These are phyloP conservation scores for Aspergillus fumigatiaffinis DNA, from an alignment of 2,329 filamentous ascomycete species.

Conservation along the genomic window DNA sequence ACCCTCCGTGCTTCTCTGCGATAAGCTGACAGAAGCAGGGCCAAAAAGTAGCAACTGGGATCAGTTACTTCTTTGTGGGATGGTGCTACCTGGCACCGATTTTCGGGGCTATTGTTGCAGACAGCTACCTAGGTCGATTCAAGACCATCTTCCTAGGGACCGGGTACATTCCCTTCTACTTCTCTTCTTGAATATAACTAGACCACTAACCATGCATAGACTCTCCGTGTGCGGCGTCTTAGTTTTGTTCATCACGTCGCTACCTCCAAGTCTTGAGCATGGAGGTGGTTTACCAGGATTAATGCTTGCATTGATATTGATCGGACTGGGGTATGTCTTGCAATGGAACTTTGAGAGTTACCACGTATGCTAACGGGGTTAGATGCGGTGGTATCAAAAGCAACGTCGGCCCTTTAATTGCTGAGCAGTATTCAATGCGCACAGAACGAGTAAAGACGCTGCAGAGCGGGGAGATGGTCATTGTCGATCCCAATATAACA, in stretches of 20 bases:
- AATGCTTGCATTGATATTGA: neutral
- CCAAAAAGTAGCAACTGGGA: neutral
- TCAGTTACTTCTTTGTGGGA: neutral
- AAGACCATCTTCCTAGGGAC: conserved; percentile 1
- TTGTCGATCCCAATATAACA: neutral
- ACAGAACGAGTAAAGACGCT: neutral
- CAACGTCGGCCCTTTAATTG: neutral
- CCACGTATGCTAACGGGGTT: neutral
- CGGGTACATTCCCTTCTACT: neutral
- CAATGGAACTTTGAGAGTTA: too few species aligned
- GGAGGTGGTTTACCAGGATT: neutral
- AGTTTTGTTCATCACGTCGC: neutral
- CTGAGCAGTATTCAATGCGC: neutral
- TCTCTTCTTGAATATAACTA: neutral
- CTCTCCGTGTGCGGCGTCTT: neutral
- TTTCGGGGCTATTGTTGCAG: neutral
- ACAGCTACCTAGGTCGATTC: conserved; percentile 1
- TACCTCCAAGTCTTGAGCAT: conserved; percentile 1
- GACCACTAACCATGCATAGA: neutral
- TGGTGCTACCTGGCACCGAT: conserved; percentile 1
- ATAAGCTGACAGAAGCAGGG: neutral
- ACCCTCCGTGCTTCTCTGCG: neutral
- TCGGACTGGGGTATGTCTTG: conserved; percentile 1
- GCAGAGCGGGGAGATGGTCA: neutral
- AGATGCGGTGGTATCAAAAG: conserved; percentile 1